These are phyloP conservation scores for Heterobasidion irregulare DNA, from an alignment of 1,284 basidiomycete species.

Conservation along the genomic window DNA sequence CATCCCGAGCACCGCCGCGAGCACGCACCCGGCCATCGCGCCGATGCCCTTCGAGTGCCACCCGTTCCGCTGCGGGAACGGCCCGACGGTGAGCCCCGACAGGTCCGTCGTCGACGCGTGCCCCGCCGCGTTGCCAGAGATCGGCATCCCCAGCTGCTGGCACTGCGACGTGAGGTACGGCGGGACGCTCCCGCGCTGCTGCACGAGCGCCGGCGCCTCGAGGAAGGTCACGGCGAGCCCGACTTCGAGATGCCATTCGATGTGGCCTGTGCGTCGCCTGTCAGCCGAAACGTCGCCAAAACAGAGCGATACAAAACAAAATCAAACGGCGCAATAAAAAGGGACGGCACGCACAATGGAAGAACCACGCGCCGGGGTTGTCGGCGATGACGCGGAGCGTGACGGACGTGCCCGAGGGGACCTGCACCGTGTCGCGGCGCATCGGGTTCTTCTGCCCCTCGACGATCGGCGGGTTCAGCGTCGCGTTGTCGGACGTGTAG, in stretches of 20 bases:
- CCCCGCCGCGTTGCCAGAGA: constrained; percentile 77
- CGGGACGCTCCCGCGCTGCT: constrained; percentile 34
- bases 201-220: constrained; percentile 63
- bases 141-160: constrained; percentile 43
- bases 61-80: constrained; percentile 64
- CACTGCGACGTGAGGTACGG: constrained; percentile 62
- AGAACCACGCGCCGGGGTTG: constrained; percentile 81
- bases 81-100: constrained; percentile 52
- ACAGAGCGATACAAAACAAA: not conserved
- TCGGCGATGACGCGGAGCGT: constrained; percentile 68
- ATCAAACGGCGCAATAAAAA: too few species aligned
- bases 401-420: constrained; percentile 51
- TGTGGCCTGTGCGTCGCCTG: constrained; percentile 42
- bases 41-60: constrained; percentile 78
- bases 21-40: constrained; percentile 51
- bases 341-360: constrained; percentile 51
- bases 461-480: constrained; percentile 73
- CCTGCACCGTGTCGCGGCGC: constrained; percentile 71
- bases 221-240: constrained; percentile 76
- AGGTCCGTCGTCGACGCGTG: constrained; percentile 57
- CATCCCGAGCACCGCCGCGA: constrained; percentile 81
- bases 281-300: not conserved
- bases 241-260: constrained; percentile 75
- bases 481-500: constrained; percentile 70
- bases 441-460: constrained; percentile 80